Conservation (phyloP, 306 rosid genomes). For the Trichosanthes cucumerina region DNA sequence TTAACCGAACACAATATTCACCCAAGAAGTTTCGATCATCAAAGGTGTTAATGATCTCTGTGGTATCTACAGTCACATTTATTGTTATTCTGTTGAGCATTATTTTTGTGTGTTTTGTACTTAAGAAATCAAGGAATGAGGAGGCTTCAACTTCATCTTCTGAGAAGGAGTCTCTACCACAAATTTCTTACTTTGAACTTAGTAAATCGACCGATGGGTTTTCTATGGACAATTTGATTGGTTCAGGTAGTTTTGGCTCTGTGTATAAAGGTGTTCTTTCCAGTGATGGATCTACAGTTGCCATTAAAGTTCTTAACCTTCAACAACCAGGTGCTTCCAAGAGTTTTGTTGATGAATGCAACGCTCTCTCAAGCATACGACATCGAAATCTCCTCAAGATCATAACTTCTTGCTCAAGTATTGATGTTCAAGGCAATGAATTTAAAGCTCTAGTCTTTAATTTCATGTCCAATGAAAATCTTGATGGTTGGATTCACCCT, state of each 20-base stretch:
- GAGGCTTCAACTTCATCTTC: neutral
- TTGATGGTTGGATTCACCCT: conserved; percentile 23
- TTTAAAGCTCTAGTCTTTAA: conserved; percentile 28
- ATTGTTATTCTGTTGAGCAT: neutral
- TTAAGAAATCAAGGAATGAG: conserved; percentile 11
- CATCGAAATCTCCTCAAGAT: conserved; percentile 37
- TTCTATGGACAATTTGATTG: conserved; percentile 20
- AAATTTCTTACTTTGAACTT: conserved; percentile 16
- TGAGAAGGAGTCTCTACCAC: neutral
- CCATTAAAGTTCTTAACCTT: conserved; percentile 31
- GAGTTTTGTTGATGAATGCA: conserved; percentile 32
- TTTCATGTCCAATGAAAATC: conserved; percentile 25
- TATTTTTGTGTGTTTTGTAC: neutral
- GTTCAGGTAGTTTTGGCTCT: conserved; percentile 28
- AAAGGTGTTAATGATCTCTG: neutral
- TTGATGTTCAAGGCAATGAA: conserved; percentile 25
- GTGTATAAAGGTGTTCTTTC: conserved; percentile 25
- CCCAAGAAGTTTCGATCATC: conserved; percentile 5
- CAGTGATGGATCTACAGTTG: conserved; percentile 7
- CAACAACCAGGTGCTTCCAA: conserved; percentile 26
- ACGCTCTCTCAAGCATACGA: conserved; percentile 17
- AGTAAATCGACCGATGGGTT: conserved; percentile 8
- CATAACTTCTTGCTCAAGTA: conserved; percentile 24
- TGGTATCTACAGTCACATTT: neutral
- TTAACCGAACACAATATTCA: neutral